Conservation (phyloP, 441 rosid species). For the Caryocar brasiliense region DNA sequence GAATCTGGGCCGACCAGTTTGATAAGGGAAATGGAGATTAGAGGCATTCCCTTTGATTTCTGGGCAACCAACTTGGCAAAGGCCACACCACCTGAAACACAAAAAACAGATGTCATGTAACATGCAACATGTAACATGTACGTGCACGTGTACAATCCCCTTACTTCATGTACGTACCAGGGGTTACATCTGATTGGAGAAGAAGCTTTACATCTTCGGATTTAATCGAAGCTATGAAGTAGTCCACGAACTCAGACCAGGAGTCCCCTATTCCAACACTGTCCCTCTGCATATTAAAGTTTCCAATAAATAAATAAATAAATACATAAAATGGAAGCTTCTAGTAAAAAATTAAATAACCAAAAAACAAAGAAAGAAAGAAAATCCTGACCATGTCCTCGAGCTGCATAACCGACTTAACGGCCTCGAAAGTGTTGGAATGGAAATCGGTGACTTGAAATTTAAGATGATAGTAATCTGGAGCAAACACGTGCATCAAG, state of each 20-base stretch:
- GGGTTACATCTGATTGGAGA: no score
- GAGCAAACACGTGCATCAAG: slow-evolving; percentile 54
- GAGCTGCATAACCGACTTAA: slow-evolving; percentile 56
- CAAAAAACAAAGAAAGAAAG: neutral
- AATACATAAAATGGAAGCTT: no score
- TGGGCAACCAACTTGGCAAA: slow-evolving; percentile 62
- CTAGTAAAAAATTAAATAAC: neutral
- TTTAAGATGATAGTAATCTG: slow-evolving; percentile 49
- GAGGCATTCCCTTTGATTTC: slow-evolving; percentile 84
- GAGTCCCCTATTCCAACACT: slow-evolving; percentile 71
- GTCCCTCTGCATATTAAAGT: slow-evolving; percentile 54
- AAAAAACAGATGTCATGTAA: neutral
- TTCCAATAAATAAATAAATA: no score
- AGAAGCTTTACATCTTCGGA: slow-evolving; percentile 67
- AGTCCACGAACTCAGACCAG: slow-evolving; percentile 72
- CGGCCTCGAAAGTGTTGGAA: slow-evolving; percentile 46
- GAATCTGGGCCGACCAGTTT: slow-evolving; percentile 46
- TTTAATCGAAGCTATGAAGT: slow-evolving; percentile 53
- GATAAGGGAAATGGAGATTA: slow-evolving; percentile 40
- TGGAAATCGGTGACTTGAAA: slow-evolving; percentile 59
- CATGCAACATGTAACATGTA: neutral
- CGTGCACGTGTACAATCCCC: no score
- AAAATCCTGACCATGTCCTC: slow-evolving; percentile 51
- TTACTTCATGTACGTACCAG: no score
- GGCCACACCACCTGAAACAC: slow-evolving; percentile 31